These are phyloP conservation scores for Saccharomyces hybrid DNA, from an alignment of 1,139 yeast genomes.

Conservation along the genomic window DNA sequence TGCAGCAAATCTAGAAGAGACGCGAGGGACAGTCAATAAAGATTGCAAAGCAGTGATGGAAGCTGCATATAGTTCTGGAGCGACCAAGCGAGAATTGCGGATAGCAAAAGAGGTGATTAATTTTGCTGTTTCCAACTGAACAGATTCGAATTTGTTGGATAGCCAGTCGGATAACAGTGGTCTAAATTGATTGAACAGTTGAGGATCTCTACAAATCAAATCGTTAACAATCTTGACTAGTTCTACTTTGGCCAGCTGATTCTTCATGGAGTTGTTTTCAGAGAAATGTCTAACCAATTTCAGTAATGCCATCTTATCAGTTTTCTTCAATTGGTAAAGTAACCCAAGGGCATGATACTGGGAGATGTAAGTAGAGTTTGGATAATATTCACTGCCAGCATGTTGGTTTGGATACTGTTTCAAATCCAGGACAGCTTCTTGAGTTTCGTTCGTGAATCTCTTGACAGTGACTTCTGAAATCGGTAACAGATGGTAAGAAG, in stretches of 20 bases:
- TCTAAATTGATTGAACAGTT: slow-evolving; percentile 38
- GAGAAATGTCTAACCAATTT: slow-evolving; percentile 80
- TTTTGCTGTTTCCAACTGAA: slow-evolving; percentile 87
- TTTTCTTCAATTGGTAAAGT: slow-evolving; percentile 78
- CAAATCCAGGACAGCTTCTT: slow-evolving; percentile 68
- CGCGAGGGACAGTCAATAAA: slow-evolving; percentile 80
- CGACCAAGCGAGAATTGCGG: slow-evolving; percentile 37
- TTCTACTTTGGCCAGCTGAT: slow-evolving; percentile 74
- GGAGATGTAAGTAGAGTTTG: slow-evolving; percentile 69
- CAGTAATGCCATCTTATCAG: slow-evolving; percentile 90
- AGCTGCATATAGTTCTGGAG: slow-evolving; percentile 53
- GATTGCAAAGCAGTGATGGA: slow-evolving; percentile 70
- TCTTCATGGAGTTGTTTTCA: slow-evolving; percentile 53
- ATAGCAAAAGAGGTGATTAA: slow-evolving; percentile 55
- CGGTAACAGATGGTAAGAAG: slow-evolving; percentile 84
- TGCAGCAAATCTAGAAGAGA: slow-evolving; percentile 87
- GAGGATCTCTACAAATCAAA: slow-evolving; percentile 40
- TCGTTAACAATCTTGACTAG: slow-evolving; percentile 76
- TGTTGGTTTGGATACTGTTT: slow-evolving; percentile 54
- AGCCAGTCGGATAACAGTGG: slow-evolving; percentile 65
- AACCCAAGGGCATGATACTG: slow-evolving; percentile 95
- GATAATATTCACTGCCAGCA: slow-evolving; percentile 35
- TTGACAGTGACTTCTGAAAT: slow-evolving; percentile 87
- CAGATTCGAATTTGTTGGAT: slow-evolving; percentile 81
- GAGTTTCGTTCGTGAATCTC: slow-evolving; percentile 89